A percentile compares a stretch with the other conserved stretches of the same genome.
These are phyloP conservation scores for Penicillium decumbens DNA, from an alignment of 2,329 filamentous ascomycete genomes.

Conservation along the genomic window DNA sequence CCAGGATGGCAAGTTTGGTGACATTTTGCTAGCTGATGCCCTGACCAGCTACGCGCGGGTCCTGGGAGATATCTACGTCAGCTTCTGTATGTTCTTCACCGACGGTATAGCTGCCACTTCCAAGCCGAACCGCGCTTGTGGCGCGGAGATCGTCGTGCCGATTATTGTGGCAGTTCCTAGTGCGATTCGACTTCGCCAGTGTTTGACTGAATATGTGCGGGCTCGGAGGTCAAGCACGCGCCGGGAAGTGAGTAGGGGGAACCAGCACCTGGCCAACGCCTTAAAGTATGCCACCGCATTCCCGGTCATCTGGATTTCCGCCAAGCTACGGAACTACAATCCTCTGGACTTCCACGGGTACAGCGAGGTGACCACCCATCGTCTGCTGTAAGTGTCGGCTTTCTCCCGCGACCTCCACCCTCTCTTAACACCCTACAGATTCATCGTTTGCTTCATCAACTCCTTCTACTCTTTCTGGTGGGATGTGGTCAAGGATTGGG, in stretches of 20 bases:
- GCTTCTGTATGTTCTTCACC: conserved; percentile 84
- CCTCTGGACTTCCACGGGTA: conserved; percentile 47
- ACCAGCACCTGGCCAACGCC: conserved; percentile 87
- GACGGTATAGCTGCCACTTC: conserved; percentile 68
- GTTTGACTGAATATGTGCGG: conserved; percentile 78
- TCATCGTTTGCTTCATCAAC: conserved; percentile 71
- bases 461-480: conserved; percentile 97
- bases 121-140: conserved; percentile 74
- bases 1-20: conserved; percentile 88
- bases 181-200: conserved; percentile 83
- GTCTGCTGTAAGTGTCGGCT: conserved; percentile 47
- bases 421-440: conserved; percentile 47
- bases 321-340: conserved; percentile 64
- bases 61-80: conserved; percentile 81
- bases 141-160: conserved; percentile 73
- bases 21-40: conserved; percentile 88
- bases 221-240: conserved; percentile 53
- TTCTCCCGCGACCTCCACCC: background rate
- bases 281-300: conserved; percentile 93
- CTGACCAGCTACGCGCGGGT: conserved; percentile 93
- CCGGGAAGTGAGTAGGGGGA: conserved; percentile 61
- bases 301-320: conserved; percentile 77
- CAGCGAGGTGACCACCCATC: conserved; percentile 53
- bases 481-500: conserved; percentile 97
- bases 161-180: conserved; percentile 79